phyloP scores from a whole-genome alignment of 257 asterid species.

The Nicotiana obtusifolia region DNA sequence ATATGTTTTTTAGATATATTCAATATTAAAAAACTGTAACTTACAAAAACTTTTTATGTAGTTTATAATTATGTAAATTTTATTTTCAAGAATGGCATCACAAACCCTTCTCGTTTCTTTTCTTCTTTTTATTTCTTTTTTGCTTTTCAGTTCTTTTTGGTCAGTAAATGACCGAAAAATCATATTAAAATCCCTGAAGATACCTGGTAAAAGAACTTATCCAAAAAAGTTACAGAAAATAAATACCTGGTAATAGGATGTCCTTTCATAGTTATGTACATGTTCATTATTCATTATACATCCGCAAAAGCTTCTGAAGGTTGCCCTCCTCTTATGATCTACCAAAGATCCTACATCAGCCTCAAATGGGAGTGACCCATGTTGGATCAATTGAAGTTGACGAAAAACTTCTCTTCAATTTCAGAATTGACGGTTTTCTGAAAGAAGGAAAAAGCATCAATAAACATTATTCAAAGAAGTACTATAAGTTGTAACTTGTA shows the following conservation, averaged over 20 bases:
- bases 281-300: background rate
- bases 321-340: background rate
- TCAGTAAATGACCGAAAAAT: slow-evolving; percentile 1
- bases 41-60: background rate
- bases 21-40: background rate
- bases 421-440: slow-evolving; percentile 45
- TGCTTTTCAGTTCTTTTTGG: background rate
- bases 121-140: background rate
- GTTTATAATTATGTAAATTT: background rate
- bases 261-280: background rate
- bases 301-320: background rate
- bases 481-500: background rate
- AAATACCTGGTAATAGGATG: background rate
- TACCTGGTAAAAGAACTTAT: background rate
- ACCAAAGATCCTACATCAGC: background rate
- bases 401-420: slow-evolving; percentile 34
- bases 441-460: slow-evolving; percentile 5
- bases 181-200: background rate
- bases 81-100: background rate
- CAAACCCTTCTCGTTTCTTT: background rate
- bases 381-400: slow-evolving; percentile 66
- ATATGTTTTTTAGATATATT: background rate
- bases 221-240: background rate
- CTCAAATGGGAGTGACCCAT: slow-evolving; percentile 54
- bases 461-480: slow-evolving; percentile 17